Percentiles rank a stretch among this genome's conserved stretches.
phyloP scores from a whole-genome alignment of 106 monocot species.

The Acorus calamus region DNA sequence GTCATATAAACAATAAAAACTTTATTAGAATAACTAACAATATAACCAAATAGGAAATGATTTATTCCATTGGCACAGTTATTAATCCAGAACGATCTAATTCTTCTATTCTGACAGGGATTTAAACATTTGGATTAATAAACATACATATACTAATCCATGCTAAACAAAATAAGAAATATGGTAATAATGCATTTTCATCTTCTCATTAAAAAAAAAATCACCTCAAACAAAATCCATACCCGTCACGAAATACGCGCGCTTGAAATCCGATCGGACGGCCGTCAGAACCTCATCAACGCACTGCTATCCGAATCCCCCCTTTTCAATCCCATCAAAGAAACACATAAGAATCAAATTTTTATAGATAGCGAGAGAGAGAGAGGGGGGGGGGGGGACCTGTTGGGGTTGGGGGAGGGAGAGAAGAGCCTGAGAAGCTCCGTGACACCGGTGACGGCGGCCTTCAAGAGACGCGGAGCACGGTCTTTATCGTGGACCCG shows the following conservation, averaged over 20 bases:
- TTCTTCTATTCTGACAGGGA: too few species aligned
- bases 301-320: slow-evolving; percentile 1
- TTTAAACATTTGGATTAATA: too few species aligned
- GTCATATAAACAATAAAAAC: too few species aligned
- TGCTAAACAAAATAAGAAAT: too few species aligned
- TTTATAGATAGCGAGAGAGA: neutral
- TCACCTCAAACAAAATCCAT: too few species aligned
- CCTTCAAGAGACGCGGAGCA: slow-evolving; percentile 29
- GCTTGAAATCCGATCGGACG: slow-evolving; percentile 29
- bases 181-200: too few species aligned
- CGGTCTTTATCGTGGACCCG: slow-evolving; percentile 1
- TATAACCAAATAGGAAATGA: too few species aligned
- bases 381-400: neutral
- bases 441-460: slow-evolving; percentile 32
- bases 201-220: too few species aligned
- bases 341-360: neutral
- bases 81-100: too few species aligned
- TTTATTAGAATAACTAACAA: too few species aligned
- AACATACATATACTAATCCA: too few species aligned
- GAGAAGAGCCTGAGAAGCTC: slow-evolving; percentile 41
- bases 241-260: slow-evolving; percentile 64
- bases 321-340: neutral
- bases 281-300: slow-evolving; percentile 41
- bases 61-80: too few species aligned
- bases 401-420: neutral